Evolutionary conservation across 1,139 yeast genomes (phyloP).

Genomic region (Debaryomyces fabryi): DNA sequence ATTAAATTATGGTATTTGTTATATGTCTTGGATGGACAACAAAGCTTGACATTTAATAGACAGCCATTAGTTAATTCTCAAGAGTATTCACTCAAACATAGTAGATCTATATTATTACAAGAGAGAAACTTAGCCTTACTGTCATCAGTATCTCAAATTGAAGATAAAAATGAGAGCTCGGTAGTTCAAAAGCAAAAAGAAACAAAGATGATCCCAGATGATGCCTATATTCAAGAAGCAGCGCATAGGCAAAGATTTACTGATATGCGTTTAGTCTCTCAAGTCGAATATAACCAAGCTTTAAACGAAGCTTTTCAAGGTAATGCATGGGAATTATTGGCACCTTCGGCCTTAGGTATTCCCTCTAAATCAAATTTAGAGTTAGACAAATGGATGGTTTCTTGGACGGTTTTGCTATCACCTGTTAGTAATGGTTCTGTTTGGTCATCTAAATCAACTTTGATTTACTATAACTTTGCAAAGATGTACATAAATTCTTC

Average conservation of each 20-base stretch:
- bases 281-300: slow-evolving; percentile 73
- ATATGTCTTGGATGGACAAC: slow-evolving; percentile 72
- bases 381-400: slow-evolving; percentile 78
- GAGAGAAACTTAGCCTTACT: slow-evolving; percentile 4
- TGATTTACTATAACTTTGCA: slow-evolving; percentile 73
- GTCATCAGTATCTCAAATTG: not conserved
- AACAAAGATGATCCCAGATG: slow-evolving; percentile 10
- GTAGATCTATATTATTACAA: slow-evolving; percentile 36
- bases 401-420: slow-evolving; percentile 71
- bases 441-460: slow-evolving; percentile 73
- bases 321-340: slow-evolving; percentile 62
- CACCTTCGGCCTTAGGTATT: slow-evolving; percentile 64
- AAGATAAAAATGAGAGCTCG: slow-evolving; percentile 2
- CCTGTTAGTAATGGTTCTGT: slow-evolving; percentile 62
- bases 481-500: slow-evolving; percentile 71
- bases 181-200: not conserved
- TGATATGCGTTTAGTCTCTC: slow-evolving; percentile 67
- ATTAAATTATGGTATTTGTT: slow-evolving; percentile 67
- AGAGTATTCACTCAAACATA: slow-evolving; percentile 47
- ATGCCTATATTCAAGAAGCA: slow-evolving; percentile 5
- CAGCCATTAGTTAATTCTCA: slow-evolving; percentile 54
- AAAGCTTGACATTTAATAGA: slow-evolving; percentile 61
- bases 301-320: slow-evolving; percentile 60
- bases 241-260: slow-evolving; percentile 30
- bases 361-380: slow-evolving; percentile 71